phyloP scores from a whole-genome alignment of 2,329 filamentous ascomycete genomes.

The Emericellopsis atlantica region DNA sequence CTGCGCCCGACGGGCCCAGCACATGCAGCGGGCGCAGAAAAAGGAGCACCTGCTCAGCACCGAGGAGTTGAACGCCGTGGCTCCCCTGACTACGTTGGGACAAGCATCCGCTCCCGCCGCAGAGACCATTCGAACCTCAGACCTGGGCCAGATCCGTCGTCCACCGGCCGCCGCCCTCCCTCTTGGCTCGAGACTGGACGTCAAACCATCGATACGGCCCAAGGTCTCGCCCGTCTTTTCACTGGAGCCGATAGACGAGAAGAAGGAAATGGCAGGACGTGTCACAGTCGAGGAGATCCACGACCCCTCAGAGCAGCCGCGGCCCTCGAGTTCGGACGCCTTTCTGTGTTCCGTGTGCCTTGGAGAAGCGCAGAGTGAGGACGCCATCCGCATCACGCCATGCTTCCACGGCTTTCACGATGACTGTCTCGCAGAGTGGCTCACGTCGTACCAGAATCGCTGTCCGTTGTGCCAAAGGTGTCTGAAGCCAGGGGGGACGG shows the following conservation, averaged over 20 bases:
- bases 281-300: too few species aligned
- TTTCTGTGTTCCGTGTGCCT: neutral
- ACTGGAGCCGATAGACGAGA: too few species aligned
- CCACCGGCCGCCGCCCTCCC: too few species aligned
- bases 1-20: neutral
- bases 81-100: neutral
- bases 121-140: too few species aligned
- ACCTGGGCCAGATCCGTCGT: too few species aligned
- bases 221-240: too few species aligned
- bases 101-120: too few species aligned
- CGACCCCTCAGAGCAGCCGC: neutral
- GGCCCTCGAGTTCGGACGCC: neutral
- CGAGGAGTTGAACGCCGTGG: neutral
- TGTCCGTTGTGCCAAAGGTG: neutral
- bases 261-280: too few species aligned
- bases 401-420: neutral
- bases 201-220: too few species aligned
- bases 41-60: neutral
- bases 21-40: neutral
- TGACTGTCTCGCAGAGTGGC: neutral
- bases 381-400: neutral
- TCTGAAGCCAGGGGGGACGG: neutral
- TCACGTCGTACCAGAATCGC: neutral
- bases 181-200: too few species aligned
- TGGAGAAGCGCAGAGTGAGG: neutral